Conservation (phyloP, 1,284 basidiomycete genomes). For the Cystobasidium pallidum region DNA sequence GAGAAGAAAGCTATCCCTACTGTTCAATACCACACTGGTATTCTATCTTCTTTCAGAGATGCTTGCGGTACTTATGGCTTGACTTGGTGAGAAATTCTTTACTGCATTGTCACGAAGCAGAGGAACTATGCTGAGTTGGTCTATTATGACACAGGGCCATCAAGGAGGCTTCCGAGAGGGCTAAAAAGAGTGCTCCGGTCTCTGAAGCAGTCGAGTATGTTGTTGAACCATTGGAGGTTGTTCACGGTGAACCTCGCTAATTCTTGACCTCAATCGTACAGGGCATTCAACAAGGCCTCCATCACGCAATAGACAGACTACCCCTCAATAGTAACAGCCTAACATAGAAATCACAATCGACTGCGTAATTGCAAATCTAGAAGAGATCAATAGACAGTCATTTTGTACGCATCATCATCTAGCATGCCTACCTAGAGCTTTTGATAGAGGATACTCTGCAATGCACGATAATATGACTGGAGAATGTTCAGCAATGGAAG, state of each 20-base stretch:
- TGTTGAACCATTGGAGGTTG: not conserved
- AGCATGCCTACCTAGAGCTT: conserved; percentile 1
- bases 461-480: not conserved
- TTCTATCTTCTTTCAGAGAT: conserved; percentile 64
- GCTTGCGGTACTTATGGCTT: conserved; percentile 84
- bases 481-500: too few relatives aligned
- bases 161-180: conserved; percentile 50
- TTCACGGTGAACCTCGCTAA: not conserved
- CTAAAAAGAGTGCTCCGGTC: conserved; percentile 47
- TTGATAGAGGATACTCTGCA: not conserved
- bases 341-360: too few relatives aligned
- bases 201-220: conserved; percentile 31
- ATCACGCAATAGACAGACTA: not conserved
- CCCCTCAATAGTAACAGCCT: too few relatives aligned
- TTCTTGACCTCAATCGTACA: not conserved
- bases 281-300: not conserved
- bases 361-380: not conserved
- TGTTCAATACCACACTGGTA: conserved; percentile 42
- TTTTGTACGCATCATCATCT: not conserved
- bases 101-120: not conserved
- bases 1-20: conserved; percentile 52
- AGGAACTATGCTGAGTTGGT: too few relatives aligned
- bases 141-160: conserved; percentile 48
- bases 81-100: conserved; percentile 64
- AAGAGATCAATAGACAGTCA: not conserved